Evolutionary conservation across 2,329 filamentous ascomycete genomes (phyloP).

Genomic region (Ascochyta lentis): DNA sequence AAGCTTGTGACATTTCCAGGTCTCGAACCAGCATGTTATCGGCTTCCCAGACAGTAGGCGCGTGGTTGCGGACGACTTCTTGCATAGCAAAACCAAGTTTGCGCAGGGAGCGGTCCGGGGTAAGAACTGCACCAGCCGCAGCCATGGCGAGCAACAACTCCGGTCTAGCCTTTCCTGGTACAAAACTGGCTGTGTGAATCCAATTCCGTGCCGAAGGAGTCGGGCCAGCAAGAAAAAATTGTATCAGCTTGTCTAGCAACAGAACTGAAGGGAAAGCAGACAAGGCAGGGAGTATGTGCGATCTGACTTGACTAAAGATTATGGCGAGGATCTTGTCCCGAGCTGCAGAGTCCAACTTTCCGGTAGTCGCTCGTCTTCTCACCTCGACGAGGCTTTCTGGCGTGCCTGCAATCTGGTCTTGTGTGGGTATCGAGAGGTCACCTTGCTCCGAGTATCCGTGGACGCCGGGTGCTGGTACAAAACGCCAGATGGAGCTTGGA

Average conservation of each 20-base stretch:
- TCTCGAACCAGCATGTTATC: constrained; percentile 56
- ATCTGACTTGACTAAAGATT: constrained; percentile 62
- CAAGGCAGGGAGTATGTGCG: constrained; percentile 54
- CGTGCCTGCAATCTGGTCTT: constrained; percentile 39
- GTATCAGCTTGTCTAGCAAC: constrained; percentile 63
- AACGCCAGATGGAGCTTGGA: not conserved
- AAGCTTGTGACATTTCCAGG: constrained; percentile 58
- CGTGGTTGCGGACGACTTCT: constrained; percentile 51
- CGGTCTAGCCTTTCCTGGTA: constrained; percentile 51
- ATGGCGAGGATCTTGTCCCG: constrained; percentile 68
- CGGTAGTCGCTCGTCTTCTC: not conserved
- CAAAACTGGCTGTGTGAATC: constrained; percentile 65
- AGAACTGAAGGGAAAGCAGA: constrained; percentile 66
- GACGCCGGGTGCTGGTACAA: not conserved
- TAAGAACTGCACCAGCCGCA: constrained; percentile 63
- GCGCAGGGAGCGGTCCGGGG: constrained; percentile 59
- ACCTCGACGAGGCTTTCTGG: not conserved
- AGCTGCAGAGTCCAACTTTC: not conserved
- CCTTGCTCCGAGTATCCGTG: not conserved
- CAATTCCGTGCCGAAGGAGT: constrained; percentile 62
- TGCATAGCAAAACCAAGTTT: constrained; percentile 62
- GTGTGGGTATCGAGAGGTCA: constrained; percentile 22
- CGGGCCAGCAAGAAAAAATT: constrained; percentile 63
- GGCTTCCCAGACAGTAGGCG: constrained; percentile 50
- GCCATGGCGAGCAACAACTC: constrained; percentile 63